phyloP scores from a whole-genome alignment of 768 basidiomycete species.

The Lactarius trivialis region DNA sequence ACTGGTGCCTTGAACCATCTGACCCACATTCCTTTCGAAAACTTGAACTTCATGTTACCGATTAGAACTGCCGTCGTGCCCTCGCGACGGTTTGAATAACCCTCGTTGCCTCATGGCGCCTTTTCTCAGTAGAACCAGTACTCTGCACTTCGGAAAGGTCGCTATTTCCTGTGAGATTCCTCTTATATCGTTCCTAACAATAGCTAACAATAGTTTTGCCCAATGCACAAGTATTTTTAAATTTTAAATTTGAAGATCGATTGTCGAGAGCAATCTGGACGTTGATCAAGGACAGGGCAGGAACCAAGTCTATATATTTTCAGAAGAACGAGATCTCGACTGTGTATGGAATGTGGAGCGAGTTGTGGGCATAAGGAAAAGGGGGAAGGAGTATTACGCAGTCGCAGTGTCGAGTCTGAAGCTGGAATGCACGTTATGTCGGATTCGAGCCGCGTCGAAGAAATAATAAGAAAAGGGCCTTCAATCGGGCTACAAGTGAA shows the following conservation, averaged over 20 bases:
- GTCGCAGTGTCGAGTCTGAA: too few relatives aligned
- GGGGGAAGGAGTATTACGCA: too few relatives aligned
- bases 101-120: neutral
- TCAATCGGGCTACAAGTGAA: too few relatives aligned
- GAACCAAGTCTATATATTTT: too few relatives aligned
- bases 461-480: too few relatives aligned
- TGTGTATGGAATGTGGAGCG: too few relatives aligned
- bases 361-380: too few relatives aligned
- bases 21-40: neutral
- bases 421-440: too few relatives aligned
- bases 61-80: neutral
- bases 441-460: too few relatives aligned
- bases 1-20: neutral
- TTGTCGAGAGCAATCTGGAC: neutral
- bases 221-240: neutral
- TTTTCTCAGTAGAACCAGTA: neutral
- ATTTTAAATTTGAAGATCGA: neutral
- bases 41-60: neutral
- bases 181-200: neutral
- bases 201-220: neutral
- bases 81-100: neutral
- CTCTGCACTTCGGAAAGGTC: neutral
- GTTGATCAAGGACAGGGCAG: neutral
- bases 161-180: neutral
- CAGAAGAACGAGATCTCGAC: too few relatives aligned